Base-by-base conservation (phyloP, 441 rosid genomes). In the Pelargonium fulgidum region DNA sequence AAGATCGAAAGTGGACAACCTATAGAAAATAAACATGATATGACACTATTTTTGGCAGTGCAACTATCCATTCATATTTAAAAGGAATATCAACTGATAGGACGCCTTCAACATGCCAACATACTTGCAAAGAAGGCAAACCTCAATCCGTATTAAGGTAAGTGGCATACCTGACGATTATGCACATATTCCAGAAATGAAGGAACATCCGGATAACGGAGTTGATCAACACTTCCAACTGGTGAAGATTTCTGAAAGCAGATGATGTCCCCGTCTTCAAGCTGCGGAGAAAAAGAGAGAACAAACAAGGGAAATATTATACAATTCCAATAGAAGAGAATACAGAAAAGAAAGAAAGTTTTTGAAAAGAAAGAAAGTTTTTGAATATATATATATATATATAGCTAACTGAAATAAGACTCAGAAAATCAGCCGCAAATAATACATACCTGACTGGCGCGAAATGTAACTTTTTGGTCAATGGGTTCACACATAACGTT, bases 251-350 rank as follows among this genome's bases (percentile, higher is more conserved):
- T 87, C 77, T 87, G 90, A 75, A 81, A 79, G 81, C 92, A 87
- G 36, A 87, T 72, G 56, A 87, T 85, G 76, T 87, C 90, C 45
- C 92, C 92, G 81, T 87, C 92, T 77, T 85, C 88, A 75, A 87
- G 79, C 92, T 85, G 70, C 77, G 52, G 41, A 11, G 63, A n/a
- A 54, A 12, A 52, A 67, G 11, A 48, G 11, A 39, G 62, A 22
- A 50, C 17, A 48, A 29, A 29, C 4, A 29, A 29, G 33, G 33
- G 33, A 29, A 67, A 16, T 39, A 17, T 22, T 22, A 8, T 33
- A 42, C 33, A 39, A 24, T 11, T 61, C 26, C 72, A 67, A 36
- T 9, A 70, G 39, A 71, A 69, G 41, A 77, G 41, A 52, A 76
- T 74, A 58, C 68, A 42, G 39, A 33, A 44, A 29, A 29, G 33